Conservation (phyloP, 768 basidiomycete genomes). For the Royoungia palumana region DNA sequence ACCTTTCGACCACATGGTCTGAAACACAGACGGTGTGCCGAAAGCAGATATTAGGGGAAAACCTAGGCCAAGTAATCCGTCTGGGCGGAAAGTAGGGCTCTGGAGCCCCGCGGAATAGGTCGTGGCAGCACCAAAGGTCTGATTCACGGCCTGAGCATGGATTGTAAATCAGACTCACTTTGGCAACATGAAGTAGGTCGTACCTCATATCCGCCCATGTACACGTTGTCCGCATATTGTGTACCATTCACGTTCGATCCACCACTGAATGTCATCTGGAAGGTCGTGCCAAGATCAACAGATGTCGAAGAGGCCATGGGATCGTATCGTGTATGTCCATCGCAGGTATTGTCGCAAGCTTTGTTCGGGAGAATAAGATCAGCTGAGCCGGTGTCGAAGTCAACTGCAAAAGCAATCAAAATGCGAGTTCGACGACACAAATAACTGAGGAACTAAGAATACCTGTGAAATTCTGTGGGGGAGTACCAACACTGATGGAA, state of each 20-base stretch:
- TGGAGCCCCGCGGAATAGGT: slow-evolving; percentile 34
- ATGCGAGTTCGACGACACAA: not conserved
- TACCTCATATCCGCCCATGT: slow-evolving; percentile 36
- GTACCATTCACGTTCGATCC: slow-evolving; percentile 38
- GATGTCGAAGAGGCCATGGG: slow-evolving; percentile 32
- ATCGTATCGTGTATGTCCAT: slow-evolving; percentile 31
- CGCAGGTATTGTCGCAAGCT: slow-evolving; percentile 30
- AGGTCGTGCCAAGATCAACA: slow-evolving; percentile 19
- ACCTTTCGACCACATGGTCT: slow-evolving; percentile 41
- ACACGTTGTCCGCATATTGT: slow-evolving; percentile 43
- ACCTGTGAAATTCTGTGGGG: slow-evolving; percentile 43
- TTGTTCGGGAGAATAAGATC: slow-evolving; percentile 44
- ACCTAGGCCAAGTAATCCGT: slow-evolving; percentile 44
- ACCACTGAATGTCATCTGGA: slow-evolving; percentile 36
- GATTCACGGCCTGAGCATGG: slow-evolving; percentile 32
- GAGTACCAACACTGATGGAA: slow-evolving; percentile 45
- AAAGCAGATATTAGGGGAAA: slow-evolving; percentile 39
- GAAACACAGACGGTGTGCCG: slow-evolving; percentile 38
- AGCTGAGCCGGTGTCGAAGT: slow-evolving; percentile 52
- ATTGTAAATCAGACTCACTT: not conserved
- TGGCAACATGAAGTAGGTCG: slow-evolving; percentile 8
- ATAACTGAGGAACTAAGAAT: not conserved
- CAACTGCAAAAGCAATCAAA: slow-evolving; percentile 32
- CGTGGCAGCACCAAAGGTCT: slow-evolving; percentile 44
- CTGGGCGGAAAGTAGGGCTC: slow-evolving; percentile 26